Evolutionary conservation across 169 alveolate genomes (phyloP).

Genomic region (Plasmodium blacklocki): DNA sequence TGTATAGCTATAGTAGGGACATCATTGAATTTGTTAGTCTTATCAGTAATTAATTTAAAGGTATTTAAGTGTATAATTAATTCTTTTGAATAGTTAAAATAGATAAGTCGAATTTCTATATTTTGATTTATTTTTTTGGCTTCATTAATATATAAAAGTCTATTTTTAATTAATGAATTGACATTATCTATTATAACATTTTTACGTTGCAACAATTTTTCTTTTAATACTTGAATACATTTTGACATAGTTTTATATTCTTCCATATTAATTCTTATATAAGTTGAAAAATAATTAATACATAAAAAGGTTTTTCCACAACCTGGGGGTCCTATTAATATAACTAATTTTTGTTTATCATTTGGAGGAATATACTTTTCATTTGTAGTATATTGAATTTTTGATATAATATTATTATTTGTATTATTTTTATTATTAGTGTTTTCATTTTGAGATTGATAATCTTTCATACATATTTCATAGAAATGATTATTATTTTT

Average conservation of each 20-base stretch:
- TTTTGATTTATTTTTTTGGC: slow-evolving; percentile 54
- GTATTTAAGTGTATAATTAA: slow-evolving; percentile 42
- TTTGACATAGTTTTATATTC: slow-evolving; percentile 37
- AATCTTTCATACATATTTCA: too few species aligned
- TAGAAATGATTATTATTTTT: neutral
- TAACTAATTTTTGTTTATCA: slow-evolving; percentile 28
- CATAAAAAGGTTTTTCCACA: slow-evolving; percentile 65
- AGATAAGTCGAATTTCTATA: slow-evolving; percentile 29
- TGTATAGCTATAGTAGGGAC: slow-evolving; percentile 56
- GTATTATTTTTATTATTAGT: neutral
- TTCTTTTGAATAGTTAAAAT: slow-evolving; percentile 60
- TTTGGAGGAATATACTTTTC: neutral
- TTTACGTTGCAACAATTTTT: slow-evolving; percentile 23
- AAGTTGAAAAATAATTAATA: slow-evolving; percentile 22
- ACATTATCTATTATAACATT: slow-evolving; percentile 56
- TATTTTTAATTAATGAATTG: slow-evolving; percentile 27
- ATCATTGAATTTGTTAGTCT: slow-evolving; percentile 16
- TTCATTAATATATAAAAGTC: slow-evolving; percentile 26
- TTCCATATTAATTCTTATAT: slow-evolving; percentile 12
- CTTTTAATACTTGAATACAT: slow-evolving; percentile 23
- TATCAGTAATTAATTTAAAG: slow-evolving; percentile 54
- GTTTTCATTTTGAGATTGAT: neutral
- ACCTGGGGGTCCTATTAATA: slow-evolving; percentile 62
- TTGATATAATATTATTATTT: neutral
- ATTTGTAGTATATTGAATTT: neutral